A percentile compares a stretch with the other conserved stretches of the same genome.
phyloP scores from a whole-genome alignment of 306 rosid species.

The Arachis stenosperma region DNA sequence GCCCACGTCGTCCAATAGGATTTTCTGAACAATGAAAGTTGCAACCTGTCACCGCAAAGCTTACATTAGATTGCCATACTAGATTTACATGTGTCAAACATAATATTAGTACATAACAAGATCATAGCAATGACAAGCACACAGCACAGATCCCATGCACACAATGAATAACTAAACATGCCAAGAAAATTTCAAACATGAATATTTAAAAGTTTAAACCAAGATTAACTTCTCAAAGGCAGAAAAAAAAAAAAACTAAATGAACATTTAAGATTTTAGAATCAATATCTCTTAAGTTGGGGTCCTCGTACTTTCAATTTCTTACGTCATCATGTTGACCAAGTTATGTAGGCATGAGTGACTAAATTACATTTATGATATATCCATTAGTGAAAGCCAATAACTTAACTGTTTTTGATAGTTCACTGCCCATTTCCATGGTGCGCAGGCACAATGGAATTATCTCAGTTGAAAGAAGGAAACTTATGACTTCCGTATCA shows the following conservation, averaged over 20 bases:
- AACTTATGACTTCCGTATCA: conserved; percentile 91
- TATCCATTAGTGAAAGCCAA: neutral
- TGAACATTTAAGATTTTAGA: neutral
- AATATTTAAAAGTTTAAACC: conserved; percentile 23
- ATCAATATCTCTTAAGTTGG: conserved; percentile 7
- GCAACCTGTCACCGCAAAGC: conserved; percentile 67
- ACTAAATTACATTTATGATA: neutral
- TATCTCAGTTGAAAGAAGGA: conserved; percentile 92
- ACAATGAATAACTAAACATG: conserved; percentile 23
- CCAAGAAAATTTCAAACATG: neutral
- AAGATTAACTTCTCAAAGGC: conserved; percentile 7
- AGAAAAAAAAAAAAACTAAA: neutral
- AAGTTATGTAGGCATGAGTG: conserved; percentile 21
- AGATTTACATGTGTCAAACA: conserved; percentile 20
- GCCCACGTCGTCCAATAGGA: conserved; percentile 90
- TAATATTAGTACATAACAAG: neutral
- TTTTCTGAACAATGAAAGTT: conserved; percentile 87
- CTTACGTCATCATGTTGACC: conserved; percentile 12
- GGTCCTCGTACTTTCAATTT: conserved; percentile 4
- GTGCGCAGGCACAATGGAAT: conserved; percentile 93
- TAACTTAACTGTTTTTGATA: conserved; percentile 93
- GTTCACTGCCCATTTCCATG: conserved; percentile 98
- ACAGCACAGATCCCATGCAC: neutral
- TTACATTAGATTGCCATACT: conserved; percentile 40
- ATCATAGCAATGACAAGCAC: conserved; percentile 11